These are phyloP conservation scores for Fraxinus excelsior DNA, from an alignment of 257 asterid species.

Conservation along the genomic window DNA sequence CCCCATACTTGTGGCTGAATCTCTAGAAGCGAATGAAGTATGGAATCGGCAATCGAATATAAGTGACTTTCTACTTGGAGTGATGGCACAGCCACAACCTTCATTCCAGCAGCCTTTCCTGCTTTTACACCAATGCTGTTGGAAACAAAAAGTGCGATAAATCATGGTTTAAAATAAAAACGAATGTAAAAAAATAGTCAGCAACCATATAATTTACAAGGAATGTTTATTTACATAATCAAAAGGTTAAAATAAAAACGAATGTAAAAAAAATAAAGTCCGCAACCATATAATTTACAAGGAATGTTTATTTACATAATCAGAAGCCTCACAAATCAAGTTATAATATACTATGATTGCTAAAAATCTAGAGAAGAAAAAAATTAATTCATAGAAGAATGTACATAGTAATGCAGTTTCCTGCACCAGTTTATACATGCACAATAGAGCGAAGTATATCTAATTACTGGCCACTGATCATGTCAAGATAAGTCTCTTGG, in stretches of 20 bases:
- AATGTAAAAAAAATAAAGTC: no score
- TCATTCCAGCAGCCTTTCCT: slow-evolving; percentile 89
- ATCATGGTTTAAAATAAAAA: background rate
- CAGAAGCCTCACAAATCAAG: background rate
- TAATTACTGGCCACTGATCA: background rate
- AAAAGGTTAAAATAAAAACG: no score
- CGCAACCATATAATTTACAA: background rate
- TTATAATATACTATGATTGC: background rate
- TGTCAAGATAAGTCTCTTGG: no score
- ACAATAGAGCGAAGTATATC: background rate
- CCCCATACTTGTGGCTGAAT: slow-evolving; percentile 84
- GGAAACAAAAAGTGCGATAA: slow-evolving; percentile 13
- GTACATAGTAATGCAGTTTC: background rate
- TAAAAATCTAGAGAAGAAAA: background rate
- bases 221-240: background rate
- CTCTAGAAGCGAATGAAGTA: slow-evolving; percentile 71
- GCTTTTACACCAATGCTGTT: slow-evolving; percentile 89
- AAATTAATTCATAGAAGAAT: background rate
- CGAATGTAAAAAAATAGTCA: background rate
- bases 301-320: background rate
- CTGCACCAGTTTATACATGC: background rate
- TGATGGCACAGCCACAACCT: slow-evolving; percentile 87
- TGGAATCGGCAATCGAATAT: slow-evolving; percentile 64
- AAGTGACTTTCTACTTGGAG: slow-evolving; percentile 54
- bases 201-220: background rate